Percentiles rank a stretch among this genome's conserved stretches.
Evolutionary conservation across 2,329 filamentous ascomycete genomes (phyloP).

Genomic region (Phaeomoniella chlamydospora): DNA sequence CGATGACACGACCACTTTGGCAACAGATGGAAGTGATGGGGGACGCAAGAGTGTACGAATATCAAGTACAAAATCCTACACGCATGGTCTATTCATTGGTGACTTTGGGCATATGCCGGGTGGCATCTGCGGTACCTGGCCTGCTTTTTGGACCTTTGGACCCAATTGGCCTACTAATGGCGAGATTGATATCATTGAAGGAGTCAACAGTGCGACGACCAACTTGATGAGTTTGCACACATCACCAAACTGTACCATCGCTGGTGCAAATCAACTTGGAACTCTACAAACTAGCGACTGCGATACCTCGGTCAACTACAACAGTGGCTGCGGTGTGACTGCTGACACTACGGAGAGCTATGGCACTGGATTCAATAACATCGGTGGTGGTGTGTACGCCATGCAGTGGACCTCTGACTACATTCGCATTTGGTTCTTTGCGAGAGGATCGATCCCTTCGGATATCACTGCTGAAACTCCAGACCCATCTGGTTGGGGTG

Average conservation of each 20-base stretch:
- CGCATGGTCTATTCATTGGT: slow-evolving; percentile 19
- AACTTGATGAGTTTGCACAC: slow-evolving; percentile 52
- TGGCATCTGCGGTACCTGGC: slow-evolving; percentile 23
- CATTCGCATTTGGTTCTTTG: slow-evolving; percentile 33
- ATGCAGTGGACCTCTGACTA: slow-evolving; percentile 35
- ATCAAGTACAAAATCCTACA: slow-evolving; percentile 14
- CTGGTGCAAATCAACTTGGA: slow-evolving; percentile 16
- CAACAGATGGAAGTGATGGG: slow-evolving; percentile 6
- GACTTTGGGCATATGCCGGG: slow-evolving; percentile 19
- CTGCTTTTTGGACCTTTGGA: slow-evolving; percentile 22
- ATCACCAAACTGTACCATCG: slow-evolving; percentile 9
- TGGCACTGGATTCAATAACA: slow-evolving; percentile 51
- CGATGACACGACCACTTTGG: slow-evolving; percentile 11
- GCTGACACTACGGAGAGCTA: slow-evolving; percentile 30
- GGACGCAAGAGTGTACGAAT: slow-evolving; percentile 18
- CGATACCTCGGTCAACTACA: slow-evolving; percentile 26
- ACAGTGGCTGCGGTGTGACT: slow-evolving; percentile 39
- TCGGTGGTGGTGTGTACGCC: slow-evolving; percentile 50
- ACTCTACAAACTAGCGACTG: slow-evolving; percentile 36
- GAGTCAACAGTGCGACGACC: slow-evolving; percentile 42
- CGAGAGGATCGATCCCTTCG: slow-evolving; percentile 21
- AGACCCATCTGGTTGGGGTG: slow-evolving; percentile 25
- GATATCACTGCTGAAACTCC: slow-evolving; percentile 26
- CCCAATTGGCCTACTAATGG: slow-evolving; percentile 47
- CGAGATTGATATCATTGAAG: slow-evolving; percentile 61